Evolutionary conservation across 345 rosid species (phyloP), one percentile per base, ranked within the genome.

Genomic region (Cardamine resedifolia): DNA sequence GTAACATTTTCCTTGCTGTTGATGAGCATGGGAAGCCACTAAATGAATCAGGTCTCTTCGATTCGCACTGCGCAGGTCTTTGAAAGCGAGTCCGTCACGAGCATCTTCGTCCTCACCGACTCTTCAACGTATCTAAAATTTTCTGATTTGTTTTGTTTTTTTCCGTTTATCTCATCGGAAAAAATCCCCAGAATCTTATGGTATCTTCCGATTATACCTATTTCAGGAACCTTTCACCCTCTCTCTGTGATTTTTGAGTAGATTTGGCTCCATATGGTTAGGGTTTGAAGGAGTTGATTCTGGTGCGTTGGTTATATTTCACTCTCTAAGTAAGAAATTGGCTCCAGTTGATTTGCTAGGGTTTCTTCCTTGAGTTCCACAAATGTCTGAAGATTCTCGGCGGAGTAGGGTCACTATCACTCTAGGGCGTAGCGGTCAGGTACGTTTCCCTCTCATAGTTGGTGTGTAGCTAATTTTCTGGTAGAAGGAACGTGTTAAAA

Each of bases 391-490:
- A 77, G 76, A 80, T 83, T 82, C 90, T 10, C 82, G 85, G 20
- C 85, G 85, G 62, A 82, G 83, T 73, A 85, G 93, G 33, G 85
- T 91, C 63, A 89, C 97, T 30, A 88, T 94, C 19, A 91, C 96
- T 75, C 89, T 91, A 48, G 99, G 97, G 6, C 87, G 86, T 65
- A 70, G 84, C 52, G 90, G 96, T 34, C 96, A 88, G 97, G 99
- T 95, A 68, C 62, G 68, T 59, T 31, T 62, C 26, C 12, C 11
- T 65, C 12, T 4, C 53, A 18, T 2, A 6, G n/a, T 41, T 67
- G 3, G 5, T 52, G 50, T 60, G 56, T 68, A 15, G 41, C 15
- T 10, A 41, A 30, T 49, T 48, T 34, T 20, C 3, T 60, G 28
- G 68, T 58, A 12, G 33, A 28, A 8, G 34, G 52, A 51, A 21